Evolutionary conservation across 169 alveolate species (phyloP), one percentile per base, ranked within the genome.

Genomic region (Cryptosporidium viatorum): DNA sequence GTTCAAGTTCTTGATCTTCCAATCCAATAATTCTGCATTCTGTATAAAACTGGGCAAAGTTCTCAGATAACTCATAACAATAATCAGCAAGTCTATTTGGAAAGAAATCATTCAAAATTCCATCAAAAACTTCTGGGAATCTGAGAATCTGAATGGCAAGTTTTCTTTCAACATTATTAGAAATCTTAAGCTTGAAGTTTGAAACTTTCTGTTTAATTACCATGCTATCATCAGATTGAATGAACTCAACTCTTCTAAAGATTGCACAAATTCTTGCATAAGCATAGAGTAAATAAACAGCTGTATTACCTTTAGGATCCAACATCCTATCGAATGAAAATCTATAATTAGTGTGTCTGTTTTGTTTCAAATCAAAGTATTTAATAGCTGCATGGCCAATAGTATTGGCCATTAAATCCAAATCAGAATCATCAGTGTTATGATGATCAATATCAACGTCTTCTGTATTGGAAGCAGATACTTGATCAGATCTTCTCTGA

Each of bases 301-400:
- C 94, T 4, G 94, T 92, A 70, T 92, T 94, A 69, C 99, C 99
- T 89, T 97, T 97, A 55, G 99, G 99, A 89, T 97, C 99, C 70
- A 98, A 95, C 99, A 98, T 98, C 93, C 94, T 94, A 92, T 98
- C 99, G 84, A 95, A 98, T 65, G 98, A 96, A 93, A 98, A 98
- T 91, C 93, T 96, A 87, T 98, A 98, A 84, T 97, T 97, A 67
- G 98, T 94, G 43, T 94, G 92, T 68, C 99, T 93, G 92, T 97
- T 97, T 86, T 98, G 99, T 69, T 97, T 97, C 39, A 98, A 92
- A 84, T 98, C 99, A 93, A 95, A 98, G 92, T 98, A 98, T 93
- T 98, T 97, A 62, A 98, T 96, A 21, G 99, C 99, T 12, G 99
- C 98, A 80, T 96, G 95, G 35, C 99, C 99, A 59, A 98, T 94